Evolutionary conservation across 2,329 filamentous ascomycete genomes (phyloP).

Genomic region (Aspergillus neoniger): DNA sequence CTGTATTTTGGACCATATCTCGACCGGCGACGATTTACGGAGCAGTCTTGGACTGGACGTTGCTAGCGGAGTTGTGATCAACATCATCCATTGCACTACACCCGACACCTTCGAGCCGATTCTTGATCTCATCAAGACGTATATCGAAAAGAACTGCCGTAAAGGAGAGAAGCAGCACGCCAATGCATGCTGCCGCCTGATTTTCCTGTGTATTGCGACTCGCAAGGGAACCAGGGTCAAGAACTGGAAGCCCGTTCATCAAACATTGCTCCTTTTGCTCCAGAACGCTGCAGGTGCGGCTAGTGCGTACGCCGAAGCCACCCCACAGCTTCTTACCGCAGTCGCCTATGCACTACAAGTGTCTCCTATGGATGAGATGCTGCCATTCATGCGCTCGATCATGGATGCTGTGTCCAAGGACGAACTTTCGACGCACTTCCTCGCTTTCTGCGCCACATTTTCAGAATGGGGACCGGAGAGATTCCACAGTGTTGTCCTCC

Average conservation of each 20-base stretch:
- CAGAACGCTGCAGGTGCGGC: slow-evolving; percentile 34
- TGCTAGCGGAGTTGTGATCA: slow-evolving; percentile 74
- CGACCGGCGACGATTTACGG: slow-evolving; percentile 31
- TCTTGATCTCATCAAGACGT: slow-evolving; percentile 61
- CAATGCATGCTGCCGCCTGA: slow-evolving; percentile 40
- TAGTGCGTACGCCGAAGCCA: slow-evolving; percentile 28
- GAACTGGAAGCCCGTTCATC: slow-evolving; percentile 69
- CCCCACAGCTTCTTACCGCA: slow-evolving; percentile 46
- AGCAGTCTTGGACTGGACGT: slow-evolving; percentile 57
- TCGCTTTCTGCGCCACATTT: slow-evolving; percentile 82
- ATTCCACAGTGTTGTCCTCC: slow-evolving; percentile 77
- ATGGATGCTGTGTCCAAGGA: slow-evolving; percentile 66
- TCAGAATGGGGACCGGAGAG: slow-evolving; percentile 71
- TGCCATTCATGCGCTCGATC: slow-evolving; percentile 68
- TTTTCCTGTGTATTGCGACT: slow-evolving; percentile 71
- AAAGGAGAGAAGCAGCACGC: slow-evolving; percentile 45
- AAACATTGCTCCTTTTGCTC: slow-evolving; percentile 57
- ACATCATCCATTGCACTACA: slow-evolving; percentile 78
- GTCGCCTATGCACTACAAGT: slow-evolving; percentile 69
- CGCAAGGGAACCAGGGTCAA: slow-evolving; percentile 74
- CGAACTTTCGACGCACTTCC: slow-evolving; percentile 70
- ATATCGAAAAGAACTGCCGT: slow-evolving; percentile 37
- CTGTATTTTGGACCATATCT: slow-evolving; percentile 49
- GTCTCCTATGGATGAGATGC: slow-evolving; percentile 75
- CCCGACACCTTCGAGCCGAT: slow-evolving; percentile 71